These are phyloP conservation scores for Kluyveromyces sp. DNA, from an alignment of 1,139 yeast genomes.

Conservation along the genomic window DNA sequence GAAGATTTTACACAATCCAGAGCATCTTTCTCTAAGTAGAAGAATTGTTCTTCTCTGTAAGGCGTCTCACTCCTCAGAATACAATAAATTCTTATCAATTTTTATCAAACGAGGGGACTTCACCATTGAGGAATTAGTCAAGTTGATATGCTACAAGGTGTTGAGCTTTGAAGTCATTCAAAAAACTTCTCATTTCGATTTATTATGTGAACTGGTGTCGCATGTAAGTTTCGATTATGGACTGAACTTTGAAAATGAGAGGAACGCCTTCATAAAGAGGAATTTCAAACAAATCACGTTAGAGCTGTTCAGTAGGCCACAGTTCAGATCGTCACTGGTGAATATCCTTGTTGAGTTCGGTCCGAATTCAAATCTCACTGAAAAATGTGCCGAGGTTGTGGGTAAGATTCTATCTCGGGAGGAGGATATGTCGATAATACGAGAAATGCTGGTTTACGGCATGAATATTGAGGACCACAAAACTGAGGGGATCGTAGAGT, in stretches of 20 bases:
- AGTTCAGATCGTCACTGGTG: neutral
- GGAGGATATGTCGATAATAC: slow-evolving; percentile 12
- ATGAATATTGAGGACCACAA: slow-evolving; percentile 7
- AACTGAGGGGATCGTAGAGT: slow-evolving; percentile 11
- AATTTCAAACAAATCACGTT: slow-evolving; percentile 19
- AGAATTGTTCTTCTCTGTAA: slow-evolving; percentile 21
- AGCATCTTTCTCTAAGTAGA: slow-evolving; percentile 13
- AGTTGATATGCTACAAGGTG: slow-evolving; percentile 24
- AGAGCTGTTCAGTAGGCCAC: slow-evolving; percentile 14
- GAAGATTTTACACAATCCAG: slow-evolving; percentile 14
- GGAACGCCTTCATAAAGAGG: slow-evolving; percentile 19
- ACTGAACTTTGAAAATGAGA: slow-evolving; percentile 21
- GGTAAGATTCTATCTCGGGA: slow-evolving; percentile 11
- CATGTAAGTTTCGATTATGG: slow-evolving; percentile 11
- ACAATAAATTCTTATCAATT: slow-evolving; percentile 29
- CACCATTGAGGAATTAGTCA: slow-evolving; percentile 18
- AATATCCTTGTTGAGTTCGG: slow-evolving; percentile 17
- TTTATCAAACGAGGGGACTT: slow-evolving; percentile 28
- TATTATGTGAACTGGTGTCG: slow-evolving; percentile 16
- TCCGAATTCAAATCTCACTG: slow-evolving; percentile 15
- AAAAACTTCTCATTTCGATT: slow-evolving; percentile 20
- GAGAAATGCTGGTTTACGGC: slow-evolving; percentile 19
- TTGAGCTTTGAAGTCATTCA: slow-evolving; percentile 25
- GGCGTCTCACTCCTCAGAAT: slow-evolving; percentile 22
- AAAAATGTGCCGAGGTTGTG: slow-evolving; percentile 14